Base-by-base conservation (phyloP, 1,284 basidiomycete species). In the Austroboletus olivaceoglutinosus region DNA sequence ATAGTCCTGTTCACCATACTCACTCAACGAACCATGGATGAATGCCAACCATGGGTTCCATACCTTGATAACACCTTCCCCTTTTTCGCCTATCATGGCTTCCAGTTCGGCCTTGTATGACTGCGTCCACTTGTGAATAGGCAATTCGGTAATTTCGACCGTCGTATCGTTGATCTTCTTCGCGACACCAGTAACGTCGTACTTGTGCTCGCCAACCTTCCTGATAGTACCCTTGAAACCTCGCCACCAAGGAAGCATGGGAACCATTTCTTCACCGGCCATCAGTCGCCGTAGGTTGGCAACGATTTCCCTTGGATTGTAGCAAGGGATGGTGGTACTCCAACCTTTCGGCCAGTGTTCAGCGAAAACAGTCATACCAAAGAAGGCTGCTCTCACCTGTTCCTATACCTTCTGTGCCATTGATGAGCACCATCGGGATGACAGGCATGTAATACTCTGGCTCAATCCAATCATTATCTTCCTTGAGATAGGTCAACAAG, bases 381-480 rank as follows among this genome's bases (percentile, higher is more conserved):
- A 18, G 5, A 19, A 22, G n/a, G n/a, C n/a, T n/a, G 8, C 19
- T 63, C 78, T 63, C 53, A 86, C 91, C 94, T 45, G 97, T 99
- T 48, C 97, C 97, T 63, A 99, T 99, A 75, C 97, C 97, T 61
- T 98, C 95, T 15, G 91, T 86, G 15, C 97, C 97, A 63, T 99
- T 99, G 65, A 99, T 73, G 40, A 99, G 78, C 0, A 98, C 79
- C 70, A 97, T 78, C 0, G 97, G 97, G 1, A 98, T 64, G 19
- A 94, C 75, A 16, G 97, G 96, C 70, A 98, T 80, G 68, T 97
- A 99, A 75, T 86, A 98, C 62, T 95, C 92, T 1, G 97, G 97
- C 70, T 99, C 97, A 58, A 99, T 93, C 49, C 75, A 69, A 53
- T 83, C 76, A 25, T 92, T 93, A 51, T 99, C 97, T 48, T 99